Evolutionary conservation across 83 land plant species (phyloP).

Genomic region (Diphasiastrum complanatum): DNA sequence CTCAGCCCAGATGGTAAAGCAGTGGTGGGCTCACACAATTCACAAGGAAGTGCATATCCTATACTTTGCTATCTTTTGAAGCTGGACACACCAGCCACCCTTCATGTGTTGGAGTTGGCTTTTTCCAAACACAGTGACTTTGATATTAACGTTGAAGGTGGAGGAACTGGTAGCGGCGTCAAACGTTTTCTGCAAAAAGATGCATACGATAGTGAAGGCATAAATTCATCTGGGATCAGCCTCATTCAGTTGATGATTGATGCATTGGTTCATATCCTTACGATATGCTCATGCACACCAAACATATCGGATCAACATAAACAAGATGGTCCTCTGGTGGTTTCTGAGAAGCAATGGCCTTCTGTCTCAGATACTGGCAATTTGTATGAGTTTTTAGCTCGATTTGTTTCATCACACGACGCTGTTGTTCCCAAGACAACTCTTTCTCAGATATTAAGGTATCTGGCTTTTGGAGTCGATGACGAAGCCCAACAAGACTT

Average conservation of each 20-base stretch:
- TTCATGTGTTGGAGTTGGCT: constrained; percentile 72
- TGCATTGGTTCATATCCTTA: constrained; percentile 53
- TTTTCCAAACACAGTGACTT: constrained; percentile 43
- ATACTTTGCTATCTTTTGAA: constrained; percentile 64
- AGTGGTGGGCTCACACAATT: constrained; percentile 20
- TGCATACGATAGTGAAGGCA: neutral
- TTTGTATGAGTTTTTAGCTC: constrained; percentile 63
- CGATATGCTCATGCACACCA: constrained; percentile 15
- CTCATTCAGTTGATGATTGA: constrained; percentile 50
- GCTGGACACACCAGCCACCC: constrained; percentile 80
- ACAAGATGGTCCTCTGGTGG: neutral
- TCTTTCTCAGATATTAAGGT: constrained; percentile 54
- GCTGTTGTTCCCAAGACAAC: constrained; percentile 51
- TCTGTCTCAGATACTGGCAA: constrained; percentile 47
- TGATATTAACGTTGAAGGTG: constrained; percentile 7
- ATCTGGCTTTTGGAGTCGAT: constrained; percentile 41
- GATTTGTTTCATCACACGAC: constrained; percentile 49
- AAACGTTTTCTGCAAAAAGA: neutral
- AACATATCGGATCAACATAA: constrained; percentile 16
- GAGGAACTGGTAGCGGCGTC: neutral
- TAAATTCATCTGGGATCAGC: constrained; percentile 18
- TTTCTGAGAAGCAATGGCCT: constrained; percentile 41
- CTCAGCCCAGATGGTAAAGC: constrained; percentile 34
- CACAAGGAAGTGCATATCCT: constrained; percentile 27
- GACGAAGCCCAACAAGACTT: constrained; percentile 1